Conservation (phyloP, 208 protist species). For the Crithidia brevicula region DNA sequence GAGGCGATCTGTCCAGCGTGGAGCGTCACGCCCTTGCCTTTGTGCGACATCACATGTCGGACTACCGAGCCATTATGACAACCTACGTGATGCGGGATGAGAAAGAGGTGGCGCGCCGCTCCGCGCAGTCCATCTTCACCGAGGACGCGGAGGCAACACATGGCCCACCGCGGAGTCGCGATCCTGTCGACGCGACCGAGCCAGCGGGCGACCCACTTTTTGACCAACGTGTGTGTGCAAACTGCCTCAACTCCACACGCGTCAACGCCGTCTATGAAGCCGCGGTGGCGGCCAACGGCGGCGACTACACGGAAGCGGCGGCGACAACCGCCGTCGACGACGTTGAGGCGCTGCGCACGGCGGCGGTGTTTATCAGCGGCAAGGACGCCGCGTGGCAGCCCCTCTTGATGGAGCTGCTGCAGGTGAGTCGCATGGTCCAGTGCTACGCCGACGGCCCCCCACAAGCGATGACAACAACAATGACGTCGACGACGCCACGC, state of each 20-base stretch:
- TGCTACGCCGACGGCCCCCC: slow-evolving; percentile 63
- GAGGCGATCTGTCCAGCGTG: slow-evolving; percentile 27
- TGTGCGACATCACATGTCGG: slow-evolving; percentile 39
- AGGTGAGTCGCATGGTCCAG: slow-evolving; percentile 70
- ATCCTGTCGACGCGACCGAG: too few relatives aligned
- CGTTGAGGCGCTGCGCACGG: slow-evolving; percentile 38
- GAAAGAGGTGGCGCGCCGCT: slow-evolving; percentile 59
- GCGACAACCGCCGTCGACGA: slow-evolving; percentile 32
- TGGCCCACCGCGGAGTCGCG: neutral
- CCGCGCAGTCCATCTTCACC: slow-evolving; percentile 50
- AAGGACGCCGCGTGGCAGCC: slow-evolving; percentile 81
- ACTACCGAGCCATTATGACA: slow-evolving; percentile 51
- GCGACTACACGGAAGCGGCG: neutral
- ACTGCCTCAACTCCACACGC: slow-evolving; percentile 6
- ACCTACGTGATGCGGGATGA: slow-evolving; percentile 64
- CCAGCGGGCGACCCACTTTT: slow-evolving; percentile 11
- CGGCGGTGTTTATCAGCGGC: slow-evolving; percentile 67
- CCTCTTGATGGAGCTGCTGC: slow-evolving; percentile 61
- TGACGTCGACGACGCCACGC: neutral
- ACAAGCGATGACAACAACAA: neutral
- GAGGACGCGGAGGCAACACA: neutral
- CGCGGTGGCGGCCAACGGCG: neutral
- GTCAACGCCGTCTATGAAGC: slow-evolving; percentile 26
- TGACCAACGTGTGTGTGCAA: neutral
- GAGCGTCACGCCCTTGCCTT: slow-evolving; percentile 53